Conservation (phyloP, 345 rosid genomes). For the Physaria fendleri region DNA sequence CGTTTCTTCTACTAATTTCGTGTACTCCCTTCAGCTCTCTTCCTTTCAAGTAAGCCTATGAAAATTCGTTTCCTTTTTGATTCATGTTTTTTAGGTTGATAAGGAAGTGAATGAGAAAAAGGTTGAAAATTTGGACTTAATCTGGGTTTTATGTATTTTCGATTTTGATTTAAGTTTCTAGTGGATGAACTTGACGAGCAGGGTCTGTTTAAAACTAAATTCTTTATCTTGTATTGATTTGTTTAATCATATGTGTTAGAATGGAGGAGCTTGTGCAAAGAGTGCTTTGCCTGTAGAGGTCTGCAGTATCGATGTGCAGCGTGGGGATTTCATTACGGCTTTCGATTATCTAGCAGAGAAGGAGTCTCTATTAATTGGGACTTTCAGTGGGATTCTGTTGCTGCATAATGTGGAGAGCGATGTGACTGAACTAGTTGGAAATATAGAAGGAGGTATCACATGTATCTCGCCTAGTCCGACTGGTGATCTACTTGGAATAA, state of each 20-base stretch:
- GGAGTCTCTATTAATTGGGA: conserved; percentile 79
- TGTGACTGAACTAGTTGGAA: conserved; percentile 68
- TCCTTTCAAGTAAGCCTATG: conserved; percentile 47
- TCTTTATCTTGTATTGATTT: background rate
- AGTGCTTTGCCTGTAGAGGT: conserved; percentile 38
- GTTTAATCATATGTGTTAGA: conserved; percentile 31
- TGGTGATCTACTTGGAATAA: conserved; percentile 70
- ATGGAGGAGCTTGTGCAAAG: conserved; percentile 39
- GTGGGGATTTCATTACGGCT: conserved; percentile 55
- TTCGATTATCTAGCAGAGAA: conserved; percentile 89
- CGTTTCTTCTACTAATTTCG: conserved; percentile 56
- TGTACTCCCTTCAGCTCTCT: conserved; percentile 56
- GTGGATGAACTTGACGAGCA: background rate
- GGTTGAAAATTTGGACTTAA: background rate
- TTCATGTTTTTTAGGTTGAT: background rate
- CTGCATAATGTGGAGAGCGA: conserved; percentile 54
- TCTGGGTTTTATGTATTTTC: background rate
- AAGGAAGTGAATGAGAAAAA: background rate
- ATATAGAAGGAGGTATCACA: conserved; percentile 76
- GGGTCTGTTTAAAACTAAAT: background rate
- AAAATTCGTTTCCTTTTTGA: conserved; percentile 1
- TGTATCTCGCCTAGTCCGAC: conserved; percentile 84
- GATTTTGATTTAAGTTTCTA: background rate
- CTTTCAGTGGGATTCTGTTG: conserved; percentile 57
- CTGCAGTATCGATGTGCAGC: conserved; percentile 52